Evolutionary conservation across 2,329 filamentous ascomycete species (phyloP).

Genomic region (Aspergillus aculeatinus): DNA sequence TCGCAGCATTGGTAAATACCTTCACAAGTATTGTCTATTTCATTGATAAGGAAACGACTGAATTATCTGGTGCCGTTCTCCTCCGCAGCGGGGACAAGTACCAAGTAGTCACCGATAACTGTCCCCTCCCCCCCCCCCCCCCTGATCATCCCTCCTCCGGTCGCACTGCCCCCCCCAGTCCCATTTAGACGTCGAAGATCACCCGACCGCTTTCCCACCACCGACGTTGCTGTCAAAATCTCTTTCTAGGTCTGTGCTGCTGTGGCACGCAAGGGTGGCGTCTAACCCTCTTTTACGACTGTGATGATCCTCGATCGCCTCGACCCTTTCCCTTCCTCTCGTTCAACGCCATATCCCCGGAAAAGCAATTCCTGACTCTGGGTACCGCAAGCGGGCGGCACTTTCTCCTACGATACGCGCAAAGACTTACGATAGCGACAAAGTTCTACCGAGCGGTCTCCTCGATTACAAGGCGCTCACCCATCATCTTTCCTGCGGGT

Average conservation of each 20-base stretch:
- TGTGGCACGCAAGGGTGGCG: neutral
- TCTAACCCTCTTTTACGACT: neutral
- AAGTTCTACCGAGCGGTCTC: neutral
- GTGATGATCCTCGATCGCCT: neutral
- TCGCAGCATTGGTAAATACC: neutral
- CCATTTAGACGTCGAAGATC: constrained; percentile 4
- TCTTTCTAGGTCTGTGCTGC: neutral
- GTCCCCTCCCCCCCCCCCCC: neutral
- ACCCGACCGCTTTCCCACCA: neutral
- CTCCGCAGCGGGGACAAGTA: constrained; percentile 2
- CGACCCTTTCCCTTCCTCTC: neutral
- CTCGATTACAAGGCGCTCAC: neutral
- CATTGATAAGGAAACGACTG: neutral
- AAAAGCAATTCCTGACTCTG: neutral
- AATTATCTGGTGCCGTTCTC: neutral
- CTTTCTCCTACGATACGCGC: neutral
- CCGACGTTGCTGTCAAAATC: neutral
- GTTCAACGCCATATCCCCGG: neutral
- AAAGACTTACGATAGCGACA: neutral
- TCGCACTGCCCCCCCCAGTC: neutral
- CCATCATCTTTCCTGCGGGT: constrained; percentile 11
- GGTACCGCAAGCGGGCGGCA: neutral
- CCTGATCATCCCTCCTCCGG: neutral
- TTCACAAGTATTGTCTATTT: neutral
- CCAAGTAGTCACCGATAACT: neutral